Evolutionary conservation across 805 yeast species (phyloP).

Genomic region (Cyberlindnera xylosilytica): DNA sequence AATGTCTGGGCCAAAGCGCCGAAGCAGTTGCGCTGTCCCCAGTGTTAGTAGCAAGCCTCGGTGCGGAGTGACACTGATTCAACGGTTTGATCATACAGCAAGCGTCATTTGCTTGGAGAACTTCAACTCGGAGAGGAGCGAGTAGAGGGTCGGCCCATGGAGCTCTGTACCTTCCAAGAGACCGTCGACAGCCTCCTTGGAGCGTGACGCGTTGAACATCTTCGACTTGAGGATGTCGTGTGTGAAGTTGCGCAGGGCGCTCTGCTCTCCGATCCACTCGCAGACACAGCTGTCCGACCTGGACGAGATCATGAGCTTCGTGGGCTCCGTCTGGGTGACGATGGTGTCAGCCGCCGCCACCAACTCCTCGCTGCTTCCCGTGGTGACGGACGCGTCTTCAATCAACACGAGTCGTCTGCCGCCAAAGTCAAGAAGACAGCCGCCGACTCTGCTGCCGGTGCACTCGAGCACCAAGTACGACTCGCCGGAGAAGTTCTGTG

Average conservation of each 20-base stretch:
- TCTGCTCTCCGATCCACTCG: constrained; percentile 5
- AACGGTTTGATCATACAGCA: constrained; percentile 11
- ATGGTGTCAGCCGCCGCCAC: constrained; percentile 1
- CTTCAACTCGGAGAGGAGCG: constrained; percentile 8
- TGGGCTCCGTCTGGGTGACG: constrained; percentile 3
- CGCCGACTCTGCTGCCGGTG: constrained; percentile 14
- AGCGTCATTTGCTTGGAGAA: constrained; percentile 3
- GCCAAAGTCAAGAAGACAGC: constrained; percentile 7
- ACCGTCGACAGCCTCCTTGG: constrained; percentile 5
- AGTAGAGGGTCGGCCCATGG: background rate
- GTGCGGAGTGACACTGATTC: background rate
- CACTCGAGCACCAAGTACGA: constrained; percentile 5
- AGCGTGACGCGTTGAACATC: constrained; percentile 1
- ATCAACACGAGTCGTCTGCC: constrained; percentile 9
- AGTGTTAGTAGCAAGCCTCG: background rate
- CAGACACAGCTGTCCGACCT: constrained; percentile 2
- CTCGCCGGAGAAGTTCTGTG: background rate
- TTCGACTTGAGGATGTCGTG: constrained; percentile 10
- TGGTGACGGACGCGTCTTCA: constrained; percentile 1
- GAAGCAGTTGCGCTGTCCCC: constrained; percentile 5
- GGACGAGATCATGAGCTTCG: constrained; percentile 8
- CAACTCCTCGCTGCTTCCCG: constrained; percentile 1
- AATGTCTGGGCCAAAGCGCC: constrained; percentile 3
- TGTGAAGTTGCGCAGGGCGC: constrained; percentile 3
- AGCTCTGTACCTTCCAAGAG: background rate